Percentiles rank a stretch among this genome's conserved stretches.
These are phyloP conservation scores for Pisolithus sp. DNA, from an alignment of 768 basidiomycete species.

Conservation along the genomic window DNA sequence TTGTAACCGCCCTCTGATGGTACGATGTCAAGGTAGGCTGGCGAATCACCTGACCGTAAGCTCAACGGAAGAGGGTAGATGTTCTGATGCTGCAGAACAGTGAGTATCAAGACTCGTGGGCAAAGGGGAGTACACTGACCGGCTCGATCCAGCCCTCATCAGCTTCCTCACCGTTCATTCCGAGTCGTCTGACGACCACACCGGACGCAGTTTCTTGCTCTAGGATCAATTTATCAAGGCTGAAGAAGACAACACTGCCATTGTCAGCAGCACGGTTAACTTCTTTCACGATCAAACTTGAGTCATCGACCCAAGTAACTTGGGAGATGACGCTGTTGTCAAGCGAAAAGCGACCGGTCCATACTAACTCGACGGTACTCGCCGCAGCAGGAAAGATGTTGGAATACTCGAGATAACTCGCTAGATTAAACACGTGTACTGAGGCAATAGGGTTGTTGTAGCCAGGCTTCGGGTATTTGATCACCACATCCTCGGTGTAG, in stretches of 20 bases:
- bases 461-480: conserved; percentile 87
- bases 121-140: conserved; percentile 38
- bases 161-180: conserved; percentile 76
- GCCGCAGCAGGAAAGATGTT: conserved; percentile 29
- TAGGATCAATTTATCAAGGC: conserved; percentile 31
- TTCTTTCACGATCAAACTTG: conserved; percentile 75
- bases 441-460: conserved; percentile 84
- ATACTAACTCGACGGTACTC: conserved; percentile 53
- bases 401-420: conserved; percentile 36
- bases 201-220: conserved; percentile 33
- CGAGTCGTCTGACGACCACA: conserved; percentile 67
- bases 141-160: conserved; percentile 94
- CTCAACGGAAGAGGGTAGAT: conserved; percentile 50
- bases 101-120: conserved; percentile 9
- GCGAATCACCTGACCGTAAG: conserved; percentile 36
- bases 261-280: conserved; percentile 77
- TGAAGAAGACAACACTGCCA: conserved; percentile 77
- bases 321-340: conserved; percentile 72
- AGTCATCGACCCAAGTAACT: conserved; percentile 81
- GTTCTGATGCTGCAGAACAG: conserved; percentile 45
- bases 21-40: conserved; percentile 87
- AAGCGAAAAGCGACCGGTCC: conserved; percentile 51
- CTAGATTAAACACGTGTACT: conserved; percentile 77
- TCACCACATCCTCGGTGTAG: conserved; percentile 58
- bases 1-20: conserved; percentile 79